These are phyloP conservation scores for Corchorus olitorius DNA, from an alignment of 345 rosid genomes.

Conservation along the genomic window DNA sequence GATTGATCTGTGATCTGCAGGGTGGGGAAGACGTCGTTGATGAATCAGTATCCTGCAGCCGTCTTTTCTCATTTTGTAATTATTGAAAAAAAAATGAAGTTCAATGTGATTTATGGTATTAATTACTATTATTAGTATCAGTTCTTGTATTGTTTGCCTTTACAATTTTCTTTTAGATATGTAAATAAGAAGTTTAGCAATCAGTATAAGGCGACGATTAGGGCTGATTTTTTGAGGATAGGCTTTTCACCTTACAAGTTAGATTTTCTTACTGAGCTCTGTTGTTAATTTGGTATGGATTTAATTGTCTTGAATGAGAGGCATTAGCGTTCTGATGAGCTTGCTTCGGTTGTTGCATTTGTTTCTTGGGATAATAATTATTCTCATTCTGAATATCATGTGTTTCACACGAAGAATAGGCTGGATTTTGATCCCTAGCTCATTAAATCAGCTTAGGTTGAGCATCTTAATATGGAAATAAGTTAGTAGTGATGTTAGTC, in stretches of 20 bases:
- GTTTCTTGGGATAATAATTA: not conserved
- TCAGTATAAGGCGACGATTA: slow-evolving; percentile 94
- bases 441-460: not conserved
- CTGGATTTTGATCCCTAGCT: not conserved
- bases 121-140: not conserved
- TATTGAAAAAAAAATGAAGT: not conserved
- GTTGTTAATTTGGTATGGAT: not conserved
- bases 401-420: not conserved
- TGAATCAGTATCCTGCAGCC: slow-evolving; percentile 82
- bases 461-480: not conserved
- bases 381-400: not conserved
- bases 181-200: slow-evolving; percentile 93
- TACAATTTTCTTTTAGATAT: slow-evolving; percentile 52
- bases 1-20: slow-evolving; percentile 43
- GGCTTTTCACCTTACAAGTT: slow-evolving; percentile 95
- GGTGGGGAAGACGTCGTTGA: slow-evolving; percentile 96
- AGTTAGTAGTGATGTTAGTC: not conserved
- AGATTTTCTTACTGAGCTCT: not conserved
- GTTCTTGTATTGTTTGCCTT: slow-evolving; percentile 25
- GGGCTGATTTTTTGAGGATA: slow-evolving; percentile 95
- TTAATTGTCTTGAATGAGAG: not conserved
- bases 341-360: not conserved
- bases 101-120: not conserved
- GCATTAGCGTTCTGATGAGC: not conserved
- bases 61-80: slow-evolving; percentile 14